phyloP scores from a whole-genome alignment of 2,329 filamentous ascomycete species.

The Hypoxylon sp. region DNA sequence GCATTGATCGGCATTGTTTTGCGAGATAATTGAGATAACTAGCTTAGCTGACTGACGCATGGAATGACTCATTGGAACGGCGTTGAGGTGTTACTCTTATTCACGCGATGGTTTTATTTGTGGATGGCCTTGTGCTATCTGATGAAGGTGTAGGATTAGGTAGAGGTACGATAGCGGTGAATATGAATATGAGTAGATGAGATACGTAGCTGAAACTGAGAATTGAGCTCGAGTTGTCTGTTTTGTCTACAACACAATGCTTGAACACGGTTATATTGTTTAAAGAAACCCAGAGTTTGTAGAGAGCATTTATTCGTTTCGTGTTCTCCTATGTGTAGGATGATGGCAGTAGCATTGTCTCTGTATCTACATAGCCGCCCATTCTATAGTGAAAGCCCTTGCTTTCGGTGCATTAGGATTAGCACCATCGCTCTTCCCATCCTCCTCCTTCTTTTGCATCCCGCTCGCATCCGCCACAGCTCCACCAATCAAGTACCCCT shows the following conservation, averaged over 20 bases:
- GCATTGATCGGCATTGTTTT: constrained; percentile 13
- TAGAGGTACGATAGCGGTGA: constrained; percentile 8
- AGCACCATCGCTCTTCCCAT: constrained; percentile 21
- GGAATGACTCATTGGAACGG: constrained; percentile 16
- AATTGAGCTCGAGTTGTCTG: neutral
- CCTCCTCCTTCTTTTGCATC: constrained; percentile 29
- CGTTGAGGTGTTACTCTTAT: constrained; percentile 5
- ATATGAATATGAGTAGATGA: constrained; percentile 10
- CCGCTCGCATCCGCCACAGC: constrained; percentile 57
- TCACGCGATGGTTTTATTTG: neutral
- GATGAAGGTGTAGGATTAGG: constrained; percentile 9
- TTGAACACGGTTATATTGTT: no score
- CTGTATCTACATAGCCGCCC: constrained; percentile 84
- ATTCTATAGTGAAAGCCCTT: constrained; percentile 88
- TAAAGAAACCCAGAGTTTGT: no score
- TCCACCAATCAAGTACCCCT: constrained; percentile 89
- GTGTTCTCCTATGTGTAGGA: no score
- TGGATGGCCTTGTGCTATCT: neutral
- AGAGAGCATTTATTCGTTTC: neutral
- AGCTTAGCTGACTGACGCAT: no score
- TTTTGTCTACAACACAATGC: no score
- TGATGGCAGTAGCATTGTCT: neutral
- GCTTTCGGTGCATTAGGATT: constrained; percentile 57
- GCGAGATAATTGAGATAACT: neutral
- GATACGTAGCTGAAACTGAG: neutral